phyloP scores from a whole-genome alignment of 805 yeast genomes.

The Yarrowia divulgata region DNA sequence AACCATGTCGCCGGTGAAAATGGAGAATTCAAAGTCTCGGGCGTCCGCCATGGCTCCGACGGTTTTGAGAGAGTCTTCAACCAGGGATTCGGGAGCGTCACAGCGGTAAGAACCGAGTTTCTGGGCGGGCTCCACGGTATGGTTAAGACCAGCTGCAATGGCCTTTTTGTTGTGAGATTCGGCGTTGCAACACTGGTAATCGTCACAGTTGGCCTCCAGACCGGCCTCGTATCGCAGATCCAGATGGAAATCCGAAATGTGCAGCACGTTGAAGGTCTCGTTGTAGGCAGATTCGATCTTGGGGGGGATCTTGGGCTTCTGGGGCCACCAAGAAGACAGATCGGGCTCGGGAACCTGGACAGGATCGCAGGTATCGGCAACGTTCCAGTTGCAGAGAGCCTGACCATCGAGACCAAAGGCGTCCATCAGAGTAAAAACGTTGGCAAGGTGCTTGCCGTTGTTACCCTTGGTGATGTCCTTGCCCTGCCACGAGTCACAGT shows the following conservation, averaged over 20 bases:
- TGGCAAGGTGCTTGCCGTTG: constrained; percentile 53
- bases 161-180: constrained; percentile 35
- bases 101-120: constrained; percentile 69
- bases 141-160: constrained; percentile 5
- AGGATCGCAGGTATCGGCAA: background rate
- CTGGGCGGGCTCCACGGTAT: constrained; percentile 60
- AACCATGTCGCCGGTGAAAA: constrained; percentile 77
- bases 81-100: constrained; percentile 68
- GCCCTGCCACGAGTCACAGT: constrained; percentile 31
- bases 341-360: constrained; percentile 2
- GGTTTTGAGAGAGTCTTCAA: constrained; percentile 63
- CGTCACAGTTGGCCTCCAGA: constrained; percentile 55
- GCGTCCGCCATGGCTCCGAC: constrained; percentile 52
- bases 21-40: constrained; percentile 61
- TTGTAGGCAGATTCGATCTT: constrained; percentile 50
- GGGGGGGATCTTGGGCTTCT: constrained; percentile 58
- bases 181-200: constrained; percentile 66
- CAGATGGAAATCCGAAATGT: constrained; percentile 70
- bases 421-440: constrained; percentile 60
- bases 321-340: constrained; percentile 43
- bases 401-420: constrained; percentile 63
- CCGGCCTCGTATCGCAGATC: constrained; percentile 58
- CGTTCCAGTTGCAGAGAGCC: constrained; percentile 59
- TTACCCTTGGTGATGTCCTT: constrained; percentile 20
- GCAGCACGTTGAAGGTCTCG: constrained; percentile 65